Conservation (phyloP, 352 stramenopile species). For the Saprolegnia diclina region DNA sequence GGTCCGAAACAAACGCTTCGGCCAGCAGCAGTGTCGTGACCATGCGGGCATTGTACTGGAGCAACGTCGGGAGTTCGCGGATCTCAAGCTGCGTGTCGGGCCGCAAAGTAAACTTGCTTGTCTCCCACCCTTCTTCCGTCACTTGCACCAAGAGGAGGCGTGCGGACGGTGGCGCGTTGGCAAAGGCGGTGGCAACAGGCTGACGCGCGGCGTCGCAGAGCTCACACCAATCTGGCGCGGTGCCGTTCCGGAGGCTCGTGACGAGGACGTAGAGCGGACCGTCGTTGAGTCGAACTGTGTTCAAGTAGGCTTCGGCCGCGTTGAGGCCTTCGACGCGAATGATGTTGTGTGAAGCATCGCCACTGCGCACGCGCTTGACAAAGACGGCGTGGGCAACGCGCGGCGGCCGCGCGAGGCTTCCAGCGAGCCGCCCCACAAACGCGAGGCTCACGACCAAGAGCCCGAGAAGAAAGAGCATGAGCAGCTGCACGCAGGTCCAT, state of each 20-base stretch:
- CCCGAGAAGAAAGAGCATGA: not conserved
- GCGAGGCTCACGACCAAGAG: not conserved
- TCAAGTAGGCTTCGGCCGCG: not conserved
- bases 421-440: not conserved
- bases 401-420: not conserved
- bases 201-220: constrained; percentile 59
- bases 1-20: constrained; percentile 57
- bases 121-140: constrained; percentile 53
- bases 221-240: constrained; percentile 68
- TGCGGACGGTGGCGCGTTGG: constrained; percentile 49
- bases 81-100: constrained; percentile 82
- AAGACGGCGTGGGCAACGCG: not conserved
- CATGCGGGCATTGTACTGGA: constrained; percentile 64
- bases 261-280: constrained; percentile 69
- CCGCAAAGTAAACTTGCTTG: constrained; percentile 60
- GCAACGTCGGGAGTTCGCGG: constrained; percentile 66
- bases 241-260: constrained; percentile 58
- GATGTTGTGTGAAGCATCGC: no score
- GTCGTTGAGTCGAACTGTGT: constrained; percentile 16
- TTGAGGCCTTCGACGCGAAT: not conserved
- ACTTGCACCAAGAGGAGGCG: constrained; percentile 61
- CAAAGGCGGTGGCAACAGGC: constrained; percentile 50
- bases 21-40: constrained; percentile 64
- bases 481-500: not conserved
- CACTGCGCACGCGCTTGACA: not conserved